These are phyloP conservation scores for Hansenula sp. DNA, from an alignment of 1,139 yeast species.

Conservation along the genomic window DNA sequence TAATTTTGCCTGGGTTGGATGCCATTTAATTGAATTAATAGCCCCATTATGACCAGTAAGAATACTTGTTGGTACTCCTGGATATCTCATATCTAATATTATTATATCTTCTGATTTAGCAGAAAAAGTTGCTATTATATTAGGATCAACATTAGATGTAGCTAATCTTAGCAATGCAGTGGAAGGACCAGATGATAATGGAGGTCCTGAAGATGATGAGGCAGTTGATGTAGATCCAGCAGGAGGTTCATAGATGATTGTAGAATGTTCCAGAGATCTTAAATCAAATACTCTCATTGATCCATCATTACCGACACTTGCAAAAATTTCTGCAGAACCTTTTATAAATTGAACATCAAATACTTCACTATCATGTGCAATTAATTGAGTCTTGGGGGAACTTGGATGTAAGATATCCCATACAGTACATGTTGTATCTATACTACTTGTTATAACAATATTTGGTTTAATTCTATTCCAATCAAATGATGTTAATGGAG, in stretches of 20 bases:
- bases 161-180: slow-evolving; percentile 70
- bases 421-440: slow-evolving; percentile 94
- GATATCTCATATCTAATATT: slow-evolving; percentile 81
- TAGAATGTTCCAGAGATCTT: slow-evolving; percentile 85
- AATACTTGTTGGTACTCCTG: slow-evolving; percentile 72
- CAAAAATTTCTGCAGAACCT: slow-evolving; percentile 73
- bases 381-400: slow-evolving; percentile 82
- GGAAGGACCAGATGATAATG: slow-evolving; percentile 24
- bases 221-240: background rate
- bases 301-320: slow-evolving; percentile 95
- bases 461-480: slow-evolving; percentile 79
- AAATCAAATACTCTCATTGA: slow-evolving; percentile 89
- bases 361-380: slow-evolving; percentile 95
- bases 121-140: slow-evolving; percentile 80
- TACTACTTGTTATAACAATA: slow-evolving; percentile 75
- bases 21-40: slow-evolving; percentile 79
- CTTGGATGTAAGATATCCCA: slow-evolving; percentile 74
- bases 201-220: slow-evolving; percentile 6
- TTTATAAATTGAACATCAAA: slow-evolving; percentile 85
- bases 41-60: slow-evolving; percentile 66
- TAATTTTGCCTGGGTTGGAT: slow-evolving; percentile 65
- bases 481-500: slow-evolving; percentile 90
- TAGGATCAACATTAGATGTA: slow-evolving; percentile 73
- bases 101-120: slow-evolving; percentile 63
- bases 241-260: slow-evolving; percentile 79